phyloP scores from a whole-genome alignment of 306 rosid species.

The Rosa persica region DNA sequence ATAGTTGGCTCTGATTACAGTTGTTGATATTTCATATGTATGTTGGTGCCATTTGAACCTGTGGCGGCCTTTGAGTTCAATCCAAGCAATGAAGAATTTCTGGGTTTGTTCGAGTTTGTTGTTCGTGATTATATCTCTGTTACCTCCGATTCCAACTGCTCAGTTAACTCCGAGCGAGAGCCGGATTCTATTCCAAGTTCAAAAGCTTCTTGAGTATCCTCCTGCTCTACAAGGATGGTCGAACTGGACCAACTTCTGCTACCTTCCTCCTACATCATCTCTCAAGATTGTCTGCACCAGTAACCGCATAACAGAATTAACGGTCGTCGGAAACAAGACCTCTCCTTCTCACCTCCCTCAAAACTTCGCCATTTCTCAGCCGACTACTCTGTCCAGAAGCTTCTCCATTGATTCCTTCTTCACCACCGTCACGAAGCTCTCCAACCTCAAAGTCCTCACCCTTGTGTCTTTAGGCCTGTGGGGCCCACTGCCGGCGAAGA shows the following conservation, averaged over 20 bases:
- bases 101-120: slow-evolving; percentile 43
- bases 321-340: slow-evolving; percentile 55
- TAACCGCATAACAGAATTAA: slow-evolving; percentile 54
- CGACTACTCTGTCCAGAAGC: slow-evolving; percentile 49
- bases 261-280: slow-evolving; percentile 57
- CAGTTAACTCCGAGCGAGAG: slow-evolving; percentile 53
- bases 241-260: slow-evolving; percentile 67
- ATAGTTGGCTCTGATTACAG: not conserved
- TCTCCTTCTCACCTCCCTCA: slow-evolving; percentile 40
- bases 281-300: slow-evolving; percentile 60
- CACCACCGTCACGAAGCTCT: slow-evolving; percentile 65
- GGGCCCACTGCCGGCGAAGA: slow-evolving; percentile 80
- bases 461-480: slow-evolving; percentile 75
- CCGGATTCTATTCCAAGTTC: slow-evolving; percentile 58
- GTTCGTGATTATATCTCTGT: slow-evolving; percentile 39
- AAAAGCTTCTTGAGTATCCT: slow-evolving; percentile 72
- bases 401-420: slow-evolving; percentile 75
- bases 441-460: slow-evolving; percentile 56
- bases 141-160: slow-evolving; percentile 51
- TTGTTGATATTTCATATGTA: not conserved
- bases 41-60: not conserved
- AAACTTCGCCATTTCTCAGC: slow-evolving; percentile 24
- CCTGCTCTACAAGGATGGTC: slow-evolving; percentile 64
- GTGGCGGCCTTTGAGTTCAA: not conserved
- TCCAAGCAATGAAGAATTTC: slow-evolving; percentile 50